Evolutionary conservation across 2,329 filamentous ascomycete species (phyloP).

Genomic region (Colletotrichum sojae): DNA sequence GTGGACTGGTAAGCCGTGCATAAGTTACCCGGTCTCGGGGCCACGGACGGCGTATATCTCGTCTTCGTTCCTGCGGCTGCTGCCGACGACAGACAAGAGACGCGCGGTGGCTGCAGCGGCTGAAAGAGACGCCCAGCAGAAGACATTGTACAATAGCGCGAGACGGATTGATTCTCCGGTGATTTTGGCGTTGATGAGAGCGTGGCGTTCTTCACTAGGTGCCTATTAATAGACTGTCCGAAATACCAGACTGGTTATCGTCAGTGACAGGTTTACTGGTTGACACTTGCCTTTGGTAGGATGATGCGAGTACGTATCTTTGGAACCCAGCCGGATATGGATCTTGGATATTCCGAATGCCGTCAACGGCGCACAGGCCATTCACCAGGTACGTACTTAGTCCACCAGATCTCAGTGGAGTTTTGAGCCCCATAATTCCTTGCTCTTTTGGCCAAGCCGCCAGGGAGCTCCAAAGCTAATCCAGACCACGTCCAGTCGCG

Average conservation of each 20-base stretch:
- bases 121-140: background rate
- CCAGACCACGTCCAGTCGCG: constrained; percentile 28
- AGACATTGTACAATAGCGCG: constrained; percentile 1
- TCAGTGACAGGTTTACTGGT: no score
- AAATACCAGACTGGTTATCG: no score
- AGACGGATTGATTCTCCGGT: background rate
- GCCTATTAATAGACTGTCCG: background rate
- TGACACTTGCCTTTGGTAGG: background rate
- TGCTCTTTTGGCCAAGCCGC: constrained; percentile 9
- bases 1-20: constrained; percentile 54
- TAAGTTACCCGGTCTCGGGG: background rate
- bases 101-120: background rate
- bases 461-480: constrained; percentile 38
- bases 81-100: background rate
- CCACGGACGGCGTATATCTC: background rate
- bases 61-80: background rate
- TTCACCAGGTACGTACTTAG: no score
- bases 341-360: background rate
- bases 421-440: constrained; percentile 18
- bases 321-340: background rate
- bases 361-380: background rate
- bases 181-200: constrained; percentile 1
- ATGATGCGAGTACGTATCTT: background rate
- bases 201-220: background rate
- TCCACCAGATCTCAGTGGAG: constrained; percentile 28